phyloP scores from a whole-genome alignment of 495 filamentous ascomycete species.

The Neurospora sp. region DNA sequence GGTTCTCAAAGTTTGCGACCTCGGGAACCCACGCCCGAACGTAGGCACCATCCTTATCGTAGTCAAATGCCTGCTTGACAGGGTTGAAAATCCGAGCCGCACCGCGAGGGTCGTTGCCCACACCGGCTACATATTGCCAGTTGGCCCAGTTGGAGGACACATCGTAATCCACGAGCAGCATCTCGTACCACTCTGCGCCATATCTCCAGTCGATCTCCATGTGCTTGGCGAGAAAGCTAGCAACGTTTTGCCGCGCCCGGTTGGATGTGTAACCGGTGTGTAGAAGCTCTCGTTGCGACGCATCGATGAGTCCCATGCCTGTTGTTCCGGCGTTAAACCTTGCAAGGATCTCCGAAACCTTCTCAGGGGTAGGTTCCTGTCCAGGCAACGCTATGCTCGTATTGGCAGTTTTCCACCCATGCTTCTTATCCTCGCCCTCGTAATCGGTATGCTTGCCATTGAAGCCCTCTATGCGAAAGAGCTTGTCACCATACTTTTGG shows the following conservation, averaged over 20 bases:
- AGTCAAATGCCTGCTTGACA: slow-evolving; percentile 60
- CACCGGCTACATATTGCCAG: slow-evolving; percentile 66
- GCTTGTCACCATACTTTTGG: slow-evolving; percentile 48
- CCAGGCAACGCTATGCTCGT: slow-evolving; percentile 9
- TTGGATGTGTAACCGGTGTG: slow-evolving; percentile 66
- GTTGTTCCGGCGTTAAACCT: slow-evolving; percentile 53
- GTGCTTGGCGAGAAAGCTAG: slow-evolving; percentile 59
- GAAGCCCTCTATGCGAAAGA: slow-evolving; percentile 54
- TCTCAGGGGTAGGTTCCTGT: slow-evolving; percentile 22
- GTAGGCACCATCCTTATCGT: slow-evolving; percentile 56
- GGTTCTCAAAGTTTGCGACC: slow-evolving; percentile 37
- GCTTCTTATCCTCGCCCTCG: slow-evolving; percentile 10
- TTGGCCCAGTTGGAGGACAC: slow-evolving; percentile 64
- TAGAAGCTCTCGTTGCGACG: slow-evolving; percentile 55
- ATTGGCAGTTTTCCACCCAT: slow-evolving; percentile 29
- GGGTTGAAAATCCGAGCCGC: slow-evolving; percentile 62
- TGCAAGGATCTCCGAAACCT: slow-evolving; percentile 27
- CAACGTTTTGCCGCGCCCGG: slow-evolving; percentile 61
- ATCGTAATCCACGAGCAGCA: slow-evolving; percentile 60
- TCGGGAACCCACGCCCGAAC: slow-evolving; percentile 58
- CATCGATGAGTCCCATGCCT: slow-evolving; percentile 62
- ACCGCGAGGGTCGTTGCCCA: slow-evolving; percentile 62
- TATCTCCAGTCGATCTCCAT: slow-evolving; percentile 65
- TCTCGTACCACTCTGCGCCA: slow-evolving; percentile 72
- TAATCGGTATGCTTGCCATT: slow-evolving; percentile 28